phyloP scores from a whole-genome alignment of 176 grass and related monocot species.

The Guadua angustifolia region DNA sequence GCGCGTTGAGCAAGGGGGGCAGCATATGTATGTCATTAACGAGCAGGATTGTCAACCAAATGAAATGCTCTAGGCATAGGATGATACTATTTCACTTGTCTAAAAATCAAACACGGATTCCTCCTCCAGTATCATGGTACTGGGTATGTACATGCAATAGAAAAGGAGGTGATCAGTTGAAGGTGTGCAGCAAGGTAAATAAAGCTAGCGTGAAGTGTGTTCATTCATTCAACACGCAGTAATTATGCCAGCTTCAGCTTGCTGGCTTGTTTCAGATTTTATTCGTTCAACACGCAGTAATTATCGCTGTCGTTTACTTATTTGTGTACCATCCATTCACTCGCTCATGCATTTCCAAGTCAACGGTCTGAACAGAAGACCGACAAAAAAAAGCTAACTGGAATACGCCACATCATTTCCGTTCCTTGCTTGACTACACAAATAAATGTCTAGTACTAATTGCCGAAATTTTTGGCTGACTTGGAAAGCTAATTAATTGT shows the following conservation, averaged over 20 bases:
- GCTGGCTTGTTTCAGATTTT: slow-evolving; percentile 18
- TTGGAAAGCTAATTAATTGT: background rate
- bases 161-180: no score
- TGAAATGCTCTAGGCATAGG: background rate
- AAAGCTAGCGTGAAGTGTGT: background rate
- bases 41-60: background rate
- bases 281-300: no score
- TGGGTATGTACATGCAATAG: no score
- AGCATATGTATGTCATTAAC: background rate
- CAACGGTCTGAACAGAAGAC: background rate
- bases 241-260: background rate
- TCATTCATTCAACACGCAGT: background rate
- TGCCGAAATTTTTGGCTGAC: background rate
- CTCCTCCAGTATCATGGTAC: background rate
- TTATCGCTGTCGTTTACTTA: no score
- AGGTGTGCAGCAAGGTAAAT: no score
- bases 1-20: background rate
- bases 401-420: slow-evolving; percentile 25
- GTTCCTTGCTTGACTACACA: slow-evolving; percentile 13
- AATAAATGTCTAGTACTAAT: background rate
- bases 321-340: background rate
- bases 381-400: background rate
- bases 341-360: background rate
- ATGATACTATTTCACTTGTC: background rate
- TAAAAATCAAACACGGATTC: background rate